Conservation (phyloP, 352 stramenopile species). For the Pilasporangium apinafurcum region DNA sequence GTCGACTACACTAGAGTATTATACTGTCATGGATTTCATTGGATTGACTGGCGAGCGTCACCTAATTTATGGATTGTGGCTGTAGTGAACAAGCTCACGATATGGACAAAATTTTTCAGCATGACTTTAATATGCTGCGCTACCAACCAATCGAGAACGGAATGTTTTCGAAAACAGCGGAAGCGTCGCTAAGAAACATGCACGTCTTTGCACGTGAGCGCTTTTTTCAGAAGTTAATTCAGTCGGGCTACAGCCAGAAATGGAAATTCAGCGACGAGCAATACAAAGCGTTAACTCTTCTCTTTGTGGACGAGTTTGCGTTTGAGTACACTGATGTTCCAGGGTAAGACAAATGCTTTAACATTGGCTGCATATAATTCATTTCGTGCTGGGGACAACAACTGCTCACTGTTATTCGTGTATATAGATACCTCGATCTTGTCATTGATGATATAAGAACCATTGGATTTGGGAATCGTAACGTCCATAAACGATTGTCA, state of each 20-base stretch:
- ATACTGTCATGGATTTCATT: too few species aligned
- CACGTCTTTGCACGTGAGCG: constrained; percentile 18
- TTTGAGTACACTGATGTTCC: constrained; percentile 33
- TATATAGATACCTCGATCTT: constrained; percentile 15
- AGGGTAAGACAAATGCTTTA: too few species aligned
- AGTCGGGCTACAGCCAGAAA: neutral
- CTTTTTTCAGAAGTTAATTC: constrained; percentile 10
- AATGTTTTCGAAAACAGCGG: constrained; percentile 4
- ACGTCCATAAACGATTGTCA: constrained; percentile 23
- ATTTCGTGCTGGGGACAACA: neutral
- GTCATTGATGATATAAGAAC: constrained; percentile 34
- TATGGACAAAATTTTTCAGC: too few species aligned
- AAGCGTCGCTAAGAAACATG: constrained; percentile 1
- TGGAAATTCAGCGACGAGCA: constrained; percentile 4
- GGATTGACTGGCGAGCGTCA: too few species aligned
- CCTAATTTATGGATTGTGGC: too few species aligned
- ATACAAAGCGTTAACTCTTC: constrained; percentile 14
- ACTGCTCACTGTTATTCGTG: neutral
- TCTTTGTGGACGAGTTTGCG: constrained; percentile 29
- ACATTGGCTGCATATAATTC: neutral
- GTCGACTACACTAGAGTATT: too few species aligned
- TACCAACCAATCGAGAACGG: neutral
- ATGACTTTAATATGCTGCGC: too few species aligned
- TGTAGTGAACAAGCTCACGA: too few species aligned
- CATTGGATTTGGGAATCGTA: constrained; percentile 23